Base-by-base conservation (phyloP, 2,329 filamentous ascomycete species). In the Neobulgaria alba region DNA sequence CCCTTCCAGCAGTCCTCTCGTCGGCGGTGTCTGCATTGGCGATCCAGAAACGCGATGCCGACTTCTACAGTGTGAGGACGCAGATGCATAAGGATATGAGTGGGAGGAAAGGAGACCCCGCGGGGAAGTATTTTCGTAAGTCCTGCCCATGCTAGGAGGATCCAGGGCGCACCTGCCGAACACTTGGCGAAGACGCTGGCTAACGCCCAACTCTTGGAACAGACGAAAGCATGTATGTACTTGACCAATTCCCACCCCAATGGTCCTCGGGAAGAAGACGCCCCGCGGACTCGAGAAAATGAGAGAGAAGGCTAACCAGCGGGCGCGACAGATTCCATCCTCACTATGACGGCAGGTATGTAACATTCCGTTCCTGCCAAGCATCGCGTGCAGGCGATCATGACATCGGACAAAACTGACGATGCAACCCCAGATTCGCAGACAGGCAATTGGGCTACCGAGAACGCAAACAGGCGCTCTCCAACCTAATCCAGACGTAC, bases 401-500 rank as follows among this genome's bases (percentile, higher is more conserved):
- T n/a, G n/a, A n/a, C n/a, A n/a, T n/a, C n/a, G n/a, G n/a, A n/a
- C n/a, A n/a, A 33, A 17, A 36, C 33, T 52, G 32, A 41, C 33
- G 1, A 15, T 37, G 10, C 3, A 9, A 14, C 17, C 16, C 23
- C 30, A 58, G 53, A 40, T 73, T 68, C 45, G 60, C 62, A 33
- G 54, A 57, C 10, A 51, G 59, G 16, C 49, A 59, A n/a, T 60
- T 73, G 15, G 57, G 58, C 3, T 63, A 66, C 64, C 58, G 64
- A 63, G 57, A 56, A 43, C 57, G 55, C 31, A 55, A 48, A 42
- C 39, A 73, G 20, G 77, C 75, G 7, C 71, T 90, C 44, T 72
- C 72, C 34, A 75, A 85, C 59, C 77, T 92, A 53, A 74, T 88
- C 48, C 76, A 81, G 50, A 81, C 84, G 37, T 92, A 90, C 63